Percentiles rank a stretch among this genome's conserved stretches.
These are phyloP conservation scores for Tylopilus plumbeoviolaceoides DNA, from an alignment of 768 basidiomycete species.

Conservation along the genomic window DNA sequence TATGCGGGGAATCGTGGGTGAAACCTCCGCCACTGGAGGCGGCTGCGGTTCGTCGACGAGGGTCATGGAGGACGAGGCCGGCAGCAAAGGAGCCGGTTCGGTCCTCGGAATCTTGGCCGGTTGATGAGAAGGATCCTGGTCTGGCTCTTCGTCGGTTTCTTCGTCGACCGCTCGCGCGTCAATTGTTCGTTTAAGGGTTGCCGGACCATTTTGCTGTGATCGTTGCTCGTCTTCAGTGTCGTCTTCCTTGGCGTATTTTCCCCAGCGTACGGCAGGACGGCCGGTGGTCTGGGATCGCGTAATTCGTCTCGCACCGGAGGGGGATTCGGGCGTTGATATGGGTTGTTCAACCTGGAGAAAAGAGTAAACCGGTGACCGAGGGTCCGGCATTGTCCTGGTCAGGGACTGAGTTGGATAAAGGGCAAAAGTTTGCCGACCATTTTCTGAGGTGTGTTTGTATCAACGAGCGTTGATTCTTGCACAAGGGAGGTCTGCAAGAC, in stretches of 20 bases:
- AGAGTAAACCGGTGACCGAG: conserved; percentile 20
- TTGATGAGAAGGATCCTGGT: conserved; percentile 15
- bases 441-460: conserved; percentile 24
- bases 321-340: conserved; percentile 23
- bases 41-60: conserved; percentile 24
- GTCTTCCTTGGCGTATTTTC: conserved; percentile 30
- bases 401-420: conserved; percentile 28
- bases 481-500: conserved; percentile 1
- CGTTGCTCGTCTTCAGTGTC: conserved; percentile 24
- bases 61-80: conserved; percentile 27
- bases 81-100: conserved; percentile 22
- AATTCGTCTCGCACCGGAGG: conserved; percentile 23
- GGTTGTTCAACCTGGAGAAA: conserved; percentile 22
- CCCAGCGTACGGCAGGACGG: conserved; percentile 33
- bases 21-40: conserved; percentile 4
- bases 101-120: conserved; percentile 29
- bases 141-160: conserved; percentile 32
- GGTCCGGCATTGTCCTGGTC: conserved; percentile 27
- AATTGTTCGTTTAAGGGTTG: conserved; percentile 30
- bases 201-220: conserved; percentile 12
- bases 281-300: conserved; percentile 34
- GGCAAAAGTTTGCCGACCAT: conserved; percentile 29
- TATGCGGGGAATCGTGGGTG: conserved; percentile 7
- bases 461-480: conserved; percentile 25
- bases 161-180: conserved; percentile 34